Evolutionary conservation across 345 rosid genomes (phyloP).

Genomic region (Melaleuca alternifolia): DNA sequence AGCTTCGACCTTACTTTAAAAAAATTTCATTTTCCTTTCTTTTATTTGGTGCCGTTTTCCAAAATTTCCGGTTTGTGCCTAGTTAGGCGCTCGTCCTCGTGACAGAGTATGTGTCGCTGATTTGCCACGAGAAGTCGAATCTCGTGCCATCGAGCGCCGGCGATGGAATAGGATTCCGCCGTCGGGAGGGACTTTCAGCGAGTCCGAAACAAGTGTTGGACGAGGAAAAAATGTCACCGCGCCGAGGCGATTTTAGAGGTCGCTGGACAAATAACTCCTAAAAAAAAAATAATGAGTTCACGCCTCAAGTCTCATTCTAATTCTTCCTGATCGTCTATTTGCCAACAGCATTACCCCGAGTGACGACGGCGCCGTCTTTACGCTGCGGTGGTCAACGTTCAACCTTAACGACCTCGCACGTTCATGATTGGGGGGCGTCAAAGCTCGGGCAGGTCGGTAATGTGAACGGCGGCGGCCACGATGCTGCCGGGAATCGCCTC

Average conservation of each 20-base stretch:
- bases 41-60: no score
- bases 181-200: background rate
- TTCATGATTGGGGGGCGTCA: background rate
- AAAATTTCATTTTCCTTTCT: no score
- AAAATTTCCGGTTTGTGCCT: no score
- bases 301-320: no score
- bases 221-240: rapidly evolving
- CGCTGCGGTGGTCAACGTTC: background rate
- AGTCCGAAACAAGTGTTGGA: background rate
- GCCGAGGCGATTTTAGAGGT: background rate
- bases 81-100: no score
- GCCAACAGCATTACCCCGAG: no score
- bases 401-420: background rate
- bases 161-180: rapidly evolving
- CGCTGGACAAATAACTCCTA: background rate
- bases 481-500: background rate
- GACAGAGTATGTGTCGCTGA: no score
- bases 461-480: background rate
- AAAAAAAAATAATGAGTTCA: no score
- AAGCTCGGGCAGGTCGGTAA: background rate
- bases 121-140: no score
- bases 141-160: no score
- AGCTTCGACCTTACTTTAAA: no score
- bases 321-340: no score
- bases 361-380: background rate